Base-by-base conservation (phyloP, 768 basidiomycete genomes). In the Rhodosporidiobolus odoratus region DNA sequence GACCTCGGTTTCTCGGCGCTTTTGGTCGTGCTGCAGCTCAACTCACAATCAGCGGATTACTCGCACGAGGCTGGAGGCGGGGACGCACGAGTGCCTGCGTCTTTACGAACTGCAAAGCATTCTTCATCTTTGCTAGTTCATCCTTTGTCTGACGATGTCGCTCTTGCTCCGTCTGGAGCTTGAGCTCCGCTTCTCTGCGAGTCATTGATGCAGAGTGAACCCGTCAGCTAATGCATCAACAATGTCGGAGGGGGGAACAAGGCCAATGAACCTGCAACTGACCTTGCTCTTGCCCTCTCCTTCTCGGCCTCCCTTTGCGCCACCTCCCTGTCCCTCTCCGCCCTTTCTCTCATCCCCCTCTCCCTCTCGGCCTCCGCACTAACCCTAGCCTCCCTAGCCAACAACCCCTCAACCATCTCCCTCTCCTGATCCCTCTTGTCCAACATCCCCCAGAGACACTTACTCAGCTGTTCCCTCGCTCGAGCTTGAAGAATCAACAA, bases 1-100 rank as follows among this genome's bases (percentile, higher is more conserved):
- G 12, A 62, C 50, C 27, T 70, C 64, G 45, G 43, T 21, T 48
- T 70, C 69, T n/a, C 69, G 63, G 23, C 69, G 69, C 48, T 70
- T 70, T 16, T 45, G 64, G 52, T 70, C 69, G 40, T 65, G 64
- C 69, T 70, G 64, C 21, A n/a, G n/a, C n/a, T n/a, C n/a, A n/a
- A n/a, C n/a, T n/a, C n/a, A n/a, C n/a, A n/a, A n/a, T n/a, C n/a
- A n/a, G n/a, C n/a, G n/a, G n/a, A n/a, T n/a, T n/a, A n/a, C n/a
- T n/a, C n/a, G n/a, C n/a, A n/a, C n/a, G n/a, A n/a, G n/a, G n/a
- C n/a, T 25, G 34, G 32, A 19, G 8, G 30, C 25, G 35, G 65
- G 21, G 13, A 57, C 69, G 34, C 30, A 65, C 69, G 2, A 40
- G 30, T 4, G 69, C 52, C 58, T 70, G 69, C 38, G 69, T 70